Base-by-base conservation (phyloP, 768 basidiomycete genomes). In the Rubroboletus pulcherrimus region DNA sequence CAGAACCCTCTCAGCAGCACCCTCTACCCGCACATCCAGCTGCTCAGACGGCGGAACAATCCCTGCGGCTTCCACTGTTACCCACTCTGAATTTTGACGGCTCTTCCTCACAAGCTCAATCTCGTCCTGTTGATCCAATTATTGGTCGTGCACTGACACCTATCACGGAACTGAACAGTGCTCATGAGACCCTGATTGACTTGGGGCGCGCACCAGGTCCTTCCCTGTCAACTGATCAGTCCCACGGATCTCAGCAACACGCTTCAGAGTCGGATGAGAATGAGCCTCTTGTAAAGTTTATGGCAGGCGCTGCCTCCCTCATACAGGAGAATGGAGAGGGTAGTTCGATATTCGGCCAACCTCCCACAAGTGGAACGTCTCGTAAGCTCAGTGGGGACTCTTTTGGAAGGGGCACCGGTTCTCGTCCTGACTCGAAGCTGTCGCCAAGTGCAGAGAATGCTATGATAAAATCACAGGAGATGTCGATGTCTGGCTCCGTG, bases 41-140 rank as follows among this genome's bases (percentile, higher is more conserved):
- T 34, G 30, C 49, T 26, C 64, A 55, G 40, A 31, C 14, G 15
- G 42, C 14, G 21, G 59, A 53, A 10, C 63, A 63, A 35, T 14
- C 54, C 3, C 47, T 55, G 19, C 60, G 33, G 37, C 67, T 51
- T 11, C 74, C 81, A 11, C 85, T 84, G 55, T 70, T 89, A n/a
- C 87, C 87, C 6, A 80, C 84, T 9, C 70, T 89, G 35, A 74
- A 64, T 60, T 83, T 88, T 54, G 77, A 75, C 35, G 48, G 56
- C 49, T 53, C 61, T 57, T 45, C 61, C 47, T 40, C 52, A 34
- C 59, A 54, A 42, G 30, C 49, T 53, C 64, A 56, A 35, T 44
- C 57, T 35, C 68, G 63, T 54, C n/a, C 48, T 7, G 26, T 37
- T 11, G 74, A 72, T 35, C 53, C 60, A 26, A 56, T 40, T n/a